Evolutionary conservation across 1,139 yeast species (phyloP).

Genomic region (Suhomyces panamericanus): DNA sequence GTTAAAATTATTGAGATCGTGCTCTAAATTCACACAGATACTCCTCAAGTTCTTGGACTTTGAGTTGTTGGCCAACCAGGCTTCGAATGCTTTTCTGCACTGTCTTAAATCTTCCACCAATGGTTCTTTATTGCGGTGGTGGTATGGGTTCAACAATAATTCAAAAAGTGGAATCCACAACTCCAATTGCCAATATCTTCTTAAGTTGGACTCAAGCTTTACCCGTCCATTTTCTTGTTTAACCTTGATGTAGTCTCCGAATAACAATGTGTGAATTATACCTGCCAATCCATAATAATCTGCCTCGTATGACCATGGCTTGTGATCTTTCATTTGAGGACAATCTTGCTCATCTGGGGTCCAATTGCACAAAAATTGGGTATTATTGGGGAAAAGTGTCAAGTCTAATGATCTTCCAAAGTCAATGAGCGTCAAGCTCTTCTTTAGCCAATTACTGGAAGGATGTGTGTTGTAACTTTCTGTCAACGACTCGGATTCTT

Average conservation of each 20-base stretch:
- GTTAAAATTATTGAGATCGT: slow-evolving; percentile 21
- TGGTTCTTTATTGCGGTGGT: slow-evolving; percentile 30
- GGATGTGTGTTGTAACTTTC: slow-evolving; percentile 36
- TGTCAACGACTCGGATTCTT: slow-evolving; percentile 16
- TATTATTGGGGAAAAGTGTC: slow-evolving; percentile 48
- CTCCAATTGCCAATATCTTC: slow-evolving; percentile 76
- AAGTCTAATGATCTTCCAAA: slow-evolving; percentile 83
- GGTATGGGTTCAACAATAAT: slow-evolving; percentile 60
- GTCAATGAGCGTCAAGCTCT: slow-evolving; percentile 71
- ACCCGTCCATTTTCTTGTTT: slow-evolving; percentile 28
- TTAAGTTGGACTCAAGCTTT: slow-evolving; percentile 48
- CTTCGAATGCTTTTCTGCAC: slow-evolving; percentile 46
- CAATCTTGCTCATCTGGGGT: slow-evolving; percentile 73
- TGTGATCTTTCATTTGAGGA: slow-evolving; percentile 61
- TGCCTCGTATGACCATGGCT: slow-evolving; percentile 77
- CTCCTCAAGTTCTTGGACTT: slow-evolving; percentile 19
- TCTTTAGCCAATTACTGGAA: slow-evolving; percentile 47
- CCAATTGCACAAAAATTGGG: slow-evolving; percentile 63
- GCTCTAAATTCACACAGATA: slow-evolving; percentile 23
- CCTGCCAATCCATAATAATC: slow-evolving; percentile 87
- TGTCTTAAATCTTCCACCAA: slow-evolving; percentile 37
- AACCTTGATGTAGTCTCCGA: slow-evolving; percentile 62
- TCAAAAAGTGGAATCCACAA: slow-evolving; percentile 74
- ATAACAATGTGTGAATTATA: slow-evolving; percentile 69
- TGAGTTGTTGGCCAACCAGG: slow-evolving; percentile 36